Evolutionary conservation across 1,284 basidiomycete genomes (phyloP).

Genomic region (Calocybe gambosa): DNA sequence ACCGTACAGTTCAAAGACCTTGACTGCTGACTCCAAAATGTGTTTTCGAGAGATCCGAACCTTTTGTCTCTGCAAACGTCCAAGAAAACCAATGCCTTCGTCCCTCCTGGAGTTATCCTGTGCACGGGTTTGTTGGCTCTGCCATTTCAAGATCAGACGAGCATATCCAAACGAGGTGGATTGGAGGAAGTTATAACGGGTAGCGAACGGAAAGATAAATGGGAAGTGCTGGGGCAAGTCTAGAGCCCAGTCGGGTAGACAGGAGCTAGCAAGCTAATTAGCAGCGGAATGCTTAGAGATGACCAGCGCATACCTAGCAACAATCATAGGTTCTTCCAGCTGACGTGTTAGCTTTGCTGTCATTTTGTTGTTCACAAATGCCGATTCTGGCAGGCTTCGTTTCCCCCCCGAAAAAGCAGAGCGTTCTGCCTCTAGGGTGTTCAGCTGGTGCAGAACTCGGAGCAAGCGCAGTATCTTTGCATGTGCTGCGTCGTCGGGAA

Average conservation of each 20-base stretch:
- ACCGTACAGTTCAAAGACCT: slow-evolving; percentile 96
- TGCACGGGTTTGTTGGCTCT: slow-evolving; percentile 72
- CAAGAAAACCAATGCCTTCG: slow-evolving; percentile 88
- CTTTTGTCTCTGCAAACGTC: slow-evolving; percentile 91
- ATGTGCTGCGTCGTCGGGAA: slow-evolving; percentile 82
- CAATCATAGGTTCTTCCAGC: slow-evolving; percentile 97
- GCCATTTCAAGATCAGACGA: slow-evolving; percentile 85
- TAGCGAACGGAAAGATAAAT: slow-evolving; percentile 98
- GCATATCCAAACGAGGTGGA: slow-evolving; percentile 97
- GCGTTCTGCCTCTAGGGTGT: slow-evolving; percentile 59
- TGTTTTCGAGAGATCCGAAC: slow-evolving; percentile 94
- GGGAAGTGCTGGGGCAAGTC: slow-evolving; percentile 94
- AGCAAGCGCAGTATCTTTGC: slow-evolving; percentile 89
- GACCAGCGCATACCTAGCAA: slow-evolving; percentile 68
- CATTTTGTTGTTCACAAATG: slow-evolving; percentile 97
- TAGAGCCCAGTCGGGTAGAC: slow-evolving; percentile 93
- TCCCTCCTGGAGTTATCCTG: slow-evolving; percentile 77
- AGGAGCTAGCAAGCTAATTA: slow-evolving; percentile 52
- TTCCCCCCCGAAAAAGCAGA: slow-evolving; percentile 41
- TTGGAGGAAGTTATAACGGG: slow-evolving; percentile 94
- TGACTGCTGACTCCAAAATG: slow-evolving; percentile 94
- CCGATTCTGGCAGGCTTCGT: slow-evolving; percentile 61
- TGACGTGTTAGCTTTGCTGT: slow-evolving; percentile 98
- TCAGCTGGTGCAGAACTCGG: slow-evolving; percentile 80
- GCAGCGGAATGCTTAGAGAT: neutral